Evolutionary conservation across 1,284 basidiomycete species (phyloP), one percentile per base, ranked within the genome.

Genomic region (Ustilago trichophora): DNA sequence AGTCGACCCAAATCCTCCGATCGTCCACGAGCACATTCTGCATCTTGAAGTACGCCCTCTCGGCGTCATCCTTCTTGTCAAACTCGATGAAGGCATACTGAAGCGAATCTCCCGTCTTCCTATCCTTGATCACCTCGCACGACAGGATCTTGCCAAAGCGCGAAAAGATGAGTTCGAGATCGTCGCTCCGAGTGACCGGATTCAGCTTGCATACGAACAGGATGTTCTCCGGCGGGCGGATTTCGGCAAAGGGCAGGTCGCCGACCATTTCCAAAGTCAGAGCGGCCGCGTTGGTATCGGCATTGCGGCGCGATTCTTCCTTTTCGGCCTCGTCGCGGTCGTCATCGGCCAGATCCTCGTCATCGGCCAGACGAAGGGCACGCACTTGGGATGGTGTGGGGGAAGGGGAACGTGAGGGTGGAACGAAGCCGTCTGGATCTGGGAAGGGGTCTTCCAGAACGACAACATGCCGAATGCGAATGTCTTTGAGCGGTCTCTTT

Each of bases 11-110:
- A 80, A 99, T 98, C 18, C 96, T 87, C 15, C 94, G 87, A 82
- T 99, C 96, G 81, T 99, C 95, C n/a, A 99, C 91, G 8, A 99
- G 85, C 0, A 98, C 95, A 77, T 97, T 98, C 82, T 98, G 95
- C 95, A 99, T 99, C 83, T 98, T 98, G 85, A 97, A 94, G 83
- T 98, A 99, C 13, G 93, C 95, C 89, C 70, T 89, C 81, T 98
- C 95, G 2, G 95, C 94, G 35, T 93, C 89, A 57, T 93, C 91
- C 41, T 89, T 85, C 81, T 91, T 90, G 80, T 96, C 93, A 83
- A 97, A 99, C 83, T 98, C 96, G 76, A 99, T 93, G 78, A 99
- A 98, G 2, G 96, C 95, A 81, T 98, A 99, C 81, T 98, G 95
- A 59, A 99, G 83, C 35, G 90, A 92, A 82, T 98, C 96, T 0